These are phyloP conservation scores for Adansonia gregorii DNA, from an alignment of 441 rosid genomes.

Conservation along the genomic window DNA sequence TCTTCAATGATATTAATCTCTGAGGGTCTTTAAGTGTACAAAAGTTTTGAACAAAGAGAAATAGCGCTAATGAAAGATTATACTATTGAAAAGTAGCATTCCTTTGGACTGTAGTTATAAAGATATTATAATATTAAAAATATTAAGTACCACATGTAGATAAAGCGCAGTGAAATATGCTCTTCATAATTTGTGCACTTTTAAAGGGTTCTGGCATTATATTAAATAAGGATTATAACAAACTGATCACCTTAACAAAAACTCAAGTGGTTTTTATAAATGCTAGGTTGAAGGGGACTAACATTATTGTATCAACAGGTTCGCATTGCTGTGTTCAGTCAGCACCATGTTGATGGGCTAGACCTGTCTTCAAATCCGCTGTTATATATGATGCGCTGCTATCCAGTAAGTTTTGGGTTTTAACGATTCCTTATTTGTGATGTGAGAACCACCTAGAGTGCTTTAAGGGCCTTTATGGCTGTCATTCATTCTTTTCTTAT, in stretches of 20 bases:
- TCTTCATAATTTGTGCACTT: not conserved
- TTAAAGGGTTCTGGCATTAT: not conserved
- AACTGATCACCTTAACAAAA: not conserved
- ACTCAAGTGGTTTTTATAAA: not conserved
- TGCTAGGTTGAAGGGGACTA: slow-evolving; percentile 26
- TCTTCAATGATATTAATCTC: not conserved
- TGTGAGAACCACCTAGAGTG: slow-evolving; percentile 3
- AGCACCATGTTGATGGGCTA: slow-evolving; percentile 98
- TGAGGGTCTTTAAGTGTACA: not conserved
- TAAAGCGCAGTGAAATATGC: not conserved
- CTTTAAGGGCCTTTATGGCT: slow-evolving; percentile 3
- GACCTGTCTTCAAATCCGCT: slow-evolving; percentile 96
- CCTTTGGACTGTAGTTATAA: not conserved
- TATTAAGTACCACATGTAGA: not conserved
- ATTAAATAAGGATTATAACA: slow-evolving; percentile 3
- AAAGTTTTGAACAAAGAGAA: not conserved
- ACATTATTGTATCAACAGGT: slow-evolving; percentile 57
- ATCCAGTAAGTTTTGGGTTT: slow-evolving; percentile 65
- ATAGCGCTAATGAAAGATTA: not conserved
- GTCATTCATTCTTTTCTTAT: not conserved
- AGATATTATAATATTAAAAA: not conserved
- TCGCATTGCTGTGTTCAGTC: slow-evolving; percentile 95
- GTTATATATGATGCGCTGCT: slow-evolving; percentile 97
- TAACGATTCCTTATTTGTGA: slow-evolving; percentile 10
- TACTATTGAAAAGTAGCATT: not conserved